phyloP scores from a whole-genome alignment of 441 rosid species.

The Pelargonium fulgidum region DNA sequence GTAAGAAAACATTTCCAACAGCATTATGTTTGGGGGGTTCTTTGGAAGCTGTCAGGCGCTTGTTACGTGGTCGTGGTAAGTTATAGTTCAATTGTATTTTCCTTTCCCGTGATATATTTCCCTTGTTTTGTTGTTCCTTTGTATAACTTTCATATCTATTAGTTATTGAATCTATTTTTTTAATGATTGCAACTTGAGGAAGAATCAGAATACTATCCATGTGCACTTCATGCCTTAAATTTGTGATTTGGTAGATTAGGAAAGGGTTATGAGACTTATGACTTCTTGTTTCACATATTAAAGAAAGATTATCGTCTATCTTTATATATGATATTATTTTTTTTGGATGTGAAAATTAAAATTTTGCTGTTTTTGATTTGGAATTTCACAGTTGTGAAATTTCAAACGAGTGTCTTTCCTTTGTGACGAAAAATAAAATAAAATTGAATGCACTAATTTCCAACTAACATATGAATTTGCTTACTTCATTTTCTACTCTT shows the following conservation, averaged over 20 bases:
- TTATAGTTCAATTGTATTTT: conserved; percentile 11
- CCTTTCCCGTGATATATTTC: conserved; percentile 6
- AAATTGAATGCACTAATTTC: background rate
- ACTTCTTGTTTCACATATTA: background rate
- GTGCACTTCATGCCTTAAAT: background rate
- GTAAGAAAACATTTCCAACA: conserved; percentile 70
- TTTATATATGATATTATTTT: background rate
- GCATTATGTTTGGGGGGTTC: conserved; percentile 90
- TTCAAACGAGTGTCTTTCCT: background rate
- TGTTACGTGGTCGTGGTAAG: conserved; percentile 71
- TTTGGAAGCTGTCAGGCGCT: conserved; percentile 52
- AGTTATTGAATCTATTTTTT: background rate
- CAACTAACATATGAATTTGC: too few species aligned
- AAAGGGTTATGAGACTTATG: background rate
- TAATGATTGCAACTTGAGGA: background rate
- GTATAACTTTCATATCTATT: background rate
- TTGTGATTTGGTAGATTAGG: background rate
- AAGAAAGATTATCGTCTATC: background rate
- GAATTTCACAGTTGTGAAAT: background rate
- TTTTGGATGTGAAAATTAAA: background rate
- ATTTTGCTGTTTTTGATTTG: conserved; percentile 1
- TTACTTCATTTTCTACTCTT: conserved; percentile 1
- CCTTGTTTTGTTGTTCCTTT: background rate
- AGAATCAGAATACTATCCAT: background rate
- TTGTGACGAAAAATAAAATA: background rate